Evolutionary conservation across 2,329 filamentous ascomycete species (phyloP).

Genomic region (Herpotrichia juniperi): DNA sequence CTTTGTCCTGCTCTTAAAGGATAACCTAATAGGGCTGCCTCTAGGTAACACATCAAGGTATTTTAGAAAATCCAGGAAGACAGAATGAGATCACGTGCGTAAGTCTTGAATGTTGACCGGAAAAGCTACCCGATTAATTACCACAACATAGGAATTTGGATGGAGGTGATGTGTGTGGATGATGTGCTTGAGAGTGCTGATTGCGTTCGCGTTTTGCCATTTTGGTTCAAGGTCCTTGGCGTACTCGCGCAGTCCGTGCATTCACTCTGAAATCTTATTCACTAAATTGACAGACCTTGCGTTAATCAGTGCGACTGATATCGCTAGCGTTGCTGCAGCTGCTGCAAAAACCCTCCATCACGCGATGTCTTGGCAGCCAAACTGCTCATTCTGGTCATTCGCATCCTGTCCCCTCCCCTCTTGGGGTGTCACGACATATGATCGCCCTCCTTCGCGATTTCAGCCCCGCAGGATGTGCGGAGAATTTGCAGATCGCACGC

Average conservation of each 20-base stretch:
- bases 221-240: background rate
- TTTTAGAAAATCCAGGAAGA: constrained; percentile 28
- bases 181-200: constrained; percentile 18
- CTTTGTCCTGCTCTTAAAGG: constrained; percentile 28
- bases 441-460: background rate
- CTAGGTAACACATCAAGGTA: constrained; percentile 33
- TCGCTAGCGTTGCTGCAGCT: background rate
- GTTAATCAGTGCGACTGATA: background rate
- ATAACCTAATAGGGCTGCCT: constrained; percentile 31
- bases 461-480: background rate
- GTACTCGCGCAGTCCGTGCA: background rate
- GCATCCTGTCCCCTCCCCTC: no score
- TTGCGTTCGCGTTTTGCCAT: constrained; percentile 9
- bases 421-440: constrained; percentile 2
- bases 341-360: background rate
- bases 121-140: background rate
- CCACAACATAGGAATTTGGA: background rate
- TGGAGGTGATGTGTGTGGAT: constrained; percentile 5
- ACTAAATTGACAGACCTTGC: background rate
- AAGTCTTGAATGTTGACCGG: background rate
- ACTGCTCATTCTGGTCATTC: background rate
- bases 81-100: background rate
- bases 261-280: background rate
- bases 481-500: background rate
- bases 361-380: no score